Percentiles rank a stretch among this genome's conserved stretches.
Evolutionary conservation across 306 rosid genomes (phyloP).

Genomic region (Rubus idaeus): DNA sequence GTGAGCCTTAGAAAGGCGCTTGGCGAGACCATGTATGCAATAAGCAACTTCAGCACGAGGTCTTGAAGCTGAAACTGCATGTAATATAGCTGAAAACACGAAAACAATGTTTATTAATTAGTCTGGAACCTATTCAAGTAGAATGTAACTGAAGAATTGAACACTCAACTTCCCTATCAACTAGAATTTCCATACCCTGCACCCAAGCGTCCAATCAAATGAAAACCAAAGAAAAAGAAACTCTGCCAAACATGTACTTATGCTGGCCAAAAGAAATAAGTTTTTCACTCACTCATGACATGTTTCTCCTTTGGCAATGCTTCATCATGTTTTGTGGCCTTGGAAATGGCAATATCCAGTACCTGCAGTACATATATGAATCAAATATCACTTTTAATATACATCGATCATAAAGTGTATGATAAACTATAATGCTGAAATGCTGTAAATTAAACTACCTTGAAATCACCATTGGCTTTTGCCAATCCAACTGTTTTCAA

Average conservation of each 20-base stretch:
- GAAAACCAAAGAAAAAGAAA: background rate
- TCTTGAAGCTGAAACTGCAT: conserved; percentile 18
- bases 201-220: too few species aligned
- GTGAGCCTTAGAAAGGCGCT: conserved; percentile 14
- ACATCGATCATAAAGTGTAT: background rate
- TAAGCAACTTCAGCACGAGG: conserved; percentile 20
- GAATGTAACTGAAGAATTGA: background rate
- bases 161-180: background rate
- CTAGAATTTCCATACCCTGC: background rate
- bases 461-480: conserved; percentile 16
- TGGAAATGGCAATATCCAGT: conserved; percentile 17
- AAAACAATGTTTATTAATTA: background rate
- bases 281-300: conserved; percentile 3
- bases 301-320: conserved; percentile 15
- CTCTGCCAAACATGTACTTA: background rate
- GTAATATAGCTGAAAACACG: conserved; percentile 14
- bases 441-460: conserved; percentile 3
- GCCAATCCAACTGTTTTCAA: conserved; percentile 23
- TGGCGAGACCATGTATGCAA: conserved; percentile 25
- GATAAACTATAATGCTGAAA: background rate
- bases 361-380: background rate
- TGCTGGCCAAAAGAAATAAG: background rate
- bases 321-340: conserved; percentile 14
- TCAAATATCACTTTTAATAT: background rate
- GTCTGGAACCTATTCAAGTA: background rate